Conservation (phyloP, 108 stramenopile species). For the Cylindrotheca closterium region DNA sequence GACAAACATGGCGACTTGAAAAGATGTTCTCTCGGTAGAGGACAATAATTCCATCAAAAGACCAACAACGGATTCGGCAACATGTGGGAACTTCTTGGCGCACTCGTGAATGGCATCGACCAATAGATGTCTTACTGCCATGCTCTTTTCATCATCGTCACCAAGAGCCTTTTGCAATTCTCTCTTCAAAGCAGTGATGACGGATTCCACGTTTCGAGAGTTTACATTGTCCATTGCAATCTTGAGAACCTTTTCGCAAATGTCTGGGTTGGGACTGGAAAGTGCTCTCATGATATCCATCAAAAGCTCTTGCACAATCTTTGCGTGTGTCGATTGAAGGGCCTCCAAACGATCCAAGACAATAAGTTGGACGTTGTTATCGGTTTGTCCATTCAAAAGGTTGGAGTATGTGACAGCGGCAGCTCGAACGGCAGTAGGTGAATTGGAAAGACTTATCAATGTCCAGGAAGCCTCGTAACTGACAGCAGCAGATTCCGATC, state of each 20-base stretch:
- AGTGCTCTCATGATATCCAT: constrained; percentile 98
- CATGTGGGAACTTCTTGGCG: constrained; percentile 92
- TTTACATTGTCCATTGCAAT: constrained; percentile 94
- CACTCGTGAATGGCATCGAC: constrained; percentile 96
- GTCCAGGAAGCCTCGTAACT: constrained; percentile 99
- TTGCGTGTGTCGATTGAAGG: constrained; percentile 90
- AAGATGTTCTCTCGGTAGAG: constrained; percentile 39
- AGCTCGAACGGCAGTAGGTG: constrained; percentile 97
- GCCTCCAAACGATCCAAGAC: constrained; percentile 93
- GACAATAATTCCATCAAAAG: constrained; percentile 94
- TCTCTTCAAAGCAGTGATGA: constrained; percentile 93
- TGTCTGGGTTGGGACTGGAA: constrained; percentile 93
- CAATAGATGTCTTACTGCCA: constrained; percentile 90
- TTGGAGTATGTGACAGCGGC: constrained; percentile 96
- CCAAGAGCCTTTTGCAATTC: constrained; percentile 91
- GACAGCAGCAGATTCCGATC: constrained; percentile 89
- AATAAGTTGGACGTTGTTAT: constrained; percentile 99
- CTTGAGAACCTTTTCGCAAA: constrained; percentile 95
- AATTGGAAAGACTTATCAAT: constrained; percentile 92
- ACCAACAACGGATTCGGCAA: constrained; percentile 94
- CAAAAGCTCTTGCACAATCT: constrained; percentile 95
- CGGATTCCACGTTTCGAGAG: constrained; percentile 94
- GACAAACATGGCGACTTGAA: constrained; percentile 96
- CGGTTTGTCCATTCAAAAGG: constrained; percentile 92
- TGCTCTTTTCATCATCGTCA: constrained; percentile 85